Conservation (phyloP, 371 early-diverging fungal species). For the Mortierella sp. region DNA sequence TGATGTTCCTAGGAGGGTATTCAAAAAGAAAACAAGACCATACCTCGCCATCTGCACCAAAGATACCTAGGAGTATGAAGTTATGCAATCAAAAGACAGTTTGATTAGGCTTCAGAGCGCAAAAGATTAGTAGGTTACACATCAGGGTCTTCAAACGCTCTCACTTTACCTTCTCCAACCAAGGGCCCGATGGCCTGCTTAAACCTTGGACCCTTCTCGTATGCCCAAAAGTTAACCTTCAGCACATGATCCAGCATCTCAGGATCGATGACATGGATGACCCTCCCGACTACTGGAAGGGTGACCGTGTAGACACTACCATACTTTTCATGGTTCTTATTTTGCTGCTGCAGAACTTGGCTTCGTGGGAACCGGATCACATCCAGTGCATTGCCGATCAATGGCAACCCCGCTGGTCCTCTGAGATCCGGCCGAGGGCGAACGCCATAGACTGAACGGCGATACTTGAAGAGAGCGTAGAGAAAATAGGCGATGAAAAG, state of each 20-base stretch:
- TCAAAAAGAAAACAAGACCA: neutral
- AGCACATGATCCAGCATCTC: slow-evolving; percentile 45
- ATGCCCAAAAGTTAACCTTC: slow-evolving; percentile 46
- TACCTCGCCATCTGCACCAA: slow-evolving; percentile 71
- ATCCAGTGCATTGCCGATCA: slow-evolving; percentile 24
- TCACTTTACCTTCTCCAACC: slow-evolving; percentile 29
- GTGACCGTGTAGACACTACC: slow-evolving; percentile 27
- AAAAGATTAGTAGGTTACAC: too few species aligned
- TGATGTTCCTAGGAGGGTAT: neutral
- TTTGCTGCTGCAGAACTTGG: slow-evolving; percentile 17
- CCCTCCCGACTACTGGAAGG: slow-evolving; percentile 22
- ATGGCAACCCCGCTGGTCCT: slow-evolving; percentile 30
- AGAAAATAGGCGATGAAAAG: slow-evolving; percentile 13
- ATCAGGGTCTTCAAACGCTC: neutral
- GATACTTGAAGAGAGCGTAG: slow-evolving; percentile 30
- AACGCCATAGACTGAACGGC: slow-evolving; percentile 16
- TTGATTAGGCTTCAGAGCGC: too few species aligned
- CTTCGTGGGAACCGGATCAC: slow-evolving; percentile 3
- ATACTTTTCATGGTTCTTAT: slow-evolving; percentile 8
- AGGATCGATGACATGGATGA: slow-evolving; percentile 27
- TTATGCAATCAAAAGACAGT: slow-evolving; percentile 64
- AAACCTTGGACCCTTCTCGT: slow-evolving; percentile 42
- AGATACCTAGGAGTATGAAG: slow-evolving; percentile 82
- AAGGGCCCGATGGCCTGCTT: slow-evolving; percentile 18
- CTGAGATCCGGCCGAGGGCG: slow-evolving; percentile 27